Base-by-base conservation (phyloP, 176 grass and related monocot species). In the Tuctoria greenei region DNA sequence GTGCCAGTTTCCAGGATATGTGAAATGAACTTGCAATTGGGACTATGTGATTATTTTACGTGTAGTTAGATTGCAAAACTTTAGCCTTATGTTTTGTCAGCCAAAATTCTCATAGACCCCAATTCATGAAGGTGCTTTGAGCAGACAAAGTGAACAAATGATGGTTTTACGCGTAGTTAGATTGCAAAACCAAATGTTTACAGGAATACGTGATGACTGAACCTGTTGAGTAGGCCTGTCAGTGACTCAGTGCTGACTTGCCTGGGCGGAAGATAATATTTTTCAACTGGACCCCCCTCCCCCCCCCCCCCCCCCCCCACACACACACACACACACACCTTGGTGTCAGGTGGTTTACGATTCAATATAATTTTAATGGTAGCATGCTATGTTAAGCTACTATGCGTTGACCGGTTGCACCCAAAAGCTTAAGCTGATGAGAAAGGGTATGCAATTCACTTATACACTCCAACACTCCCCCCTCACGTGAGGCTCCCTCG, bases 11-110 rank as follows among this genome's bases (percentile, higher is more conserved):
- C 1, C 31, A 73, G 50, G 31, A 54, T 62, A 40, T 66, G 45
- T 79, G 21, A 43, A 64, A 50, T 42, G 37, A 60, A 49, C 23
- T 37, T 89, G 24, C 28, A 42, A 60, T 20, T 61, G 59, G n/a
- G 20, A 56, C 17, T 43, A 44, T 46, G 21, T 55, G 43, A 37
- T 62, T 34, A 20, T 61, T 58, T 35, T n/a, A 24, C 4, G 3
- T 0, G 4, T 61, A 42, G 23, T 49, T 44, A 62, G 7, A 67
- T 61, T 64, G 66, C 52, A 34, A 34, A 51, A 52, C 54, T 62
- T 72, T 1, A 49, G 28, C 38, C 65, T 41, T 49, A 15, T 10
- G 47, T 37, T 16, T 24, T 77, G 8, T 10, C 12, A 43, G 28
- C n/a, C 61, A 5, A 56, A 17, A 39, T 38, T 66, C 58, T 34